Evolutionary conservation across 176 grass and related monocot genomes (phyloP).

Genomic region (Oryza longistaminata): DNA sequence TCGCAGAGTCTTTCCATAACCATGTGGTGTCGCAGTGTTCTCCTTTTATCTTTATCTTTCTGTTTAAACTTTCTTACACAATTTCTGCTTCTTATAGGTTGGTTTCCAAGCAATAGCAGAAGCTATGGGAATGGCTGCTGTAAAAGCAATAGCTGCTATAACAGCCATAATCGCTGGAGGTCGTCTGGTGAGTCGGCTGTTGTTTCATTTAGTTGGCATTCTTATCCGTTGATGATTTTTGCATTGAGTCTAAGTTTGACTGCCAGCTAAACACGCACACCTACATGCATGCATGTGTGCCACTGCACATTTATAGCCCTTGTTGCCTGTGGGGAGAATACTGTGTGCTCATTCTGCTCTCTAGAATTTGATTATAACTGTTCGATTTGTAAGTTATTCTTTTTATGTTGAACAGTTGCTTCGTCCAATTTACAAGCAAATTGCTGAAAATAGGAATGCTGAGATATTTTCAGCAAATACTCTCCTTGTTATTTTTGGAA

Average conservation of each 20-base stretch:
- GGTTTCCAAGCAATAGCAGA: constrained; percentile 99
- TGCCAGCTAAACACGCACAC: constrained; percentile 8
- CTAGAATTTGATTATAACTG: constrained; percentile 17
- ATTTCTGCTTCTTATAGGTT: constrained; percentile 55
- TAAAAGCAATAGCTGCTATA: constrained; percentile 96
- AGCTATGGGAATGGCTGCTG: constrained; percentile 95
- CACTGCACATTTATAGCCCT: neutral
- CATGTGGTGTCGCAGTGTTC: neutral
- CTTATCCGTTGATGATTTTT: constrained; percentile 6
- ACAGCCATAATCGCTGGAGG: constrained; percentile 96
- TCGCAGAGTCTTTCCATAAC: neutral
- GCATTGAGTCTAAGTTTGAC: neutral
- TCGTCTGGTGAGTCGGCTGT: constrained; percentile 70
- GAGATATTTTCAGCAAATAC: constrained; percentile 99
- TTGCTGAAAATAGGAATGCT: constrained; percentile 97
- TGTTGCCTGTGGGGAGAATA: neutral
- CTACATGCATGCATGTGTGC: neutral
- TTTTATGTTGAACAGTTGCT: constrained; percentile 70
- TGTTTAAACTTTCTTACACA: constrained; percentile 1
- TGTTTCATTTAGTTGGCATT: constrained; percentile 18
- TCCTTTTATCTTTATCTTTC: neutral
- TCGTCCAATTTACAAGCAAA: constrained; percentile 97
- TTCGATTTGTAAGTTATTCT: constrained; percentile 6
- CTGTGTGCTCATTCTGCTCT: neutral
- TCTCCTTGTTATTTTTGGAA: constrained; percentile 98